A percentile compares a stretch with the other conserved stretches of the same genome.
These are phyloP conservation scores for Ascosphaera apis DNA, from an alignment of 2,329 filamentous ascomycete species.

Conservation along the genomic window DNA sequence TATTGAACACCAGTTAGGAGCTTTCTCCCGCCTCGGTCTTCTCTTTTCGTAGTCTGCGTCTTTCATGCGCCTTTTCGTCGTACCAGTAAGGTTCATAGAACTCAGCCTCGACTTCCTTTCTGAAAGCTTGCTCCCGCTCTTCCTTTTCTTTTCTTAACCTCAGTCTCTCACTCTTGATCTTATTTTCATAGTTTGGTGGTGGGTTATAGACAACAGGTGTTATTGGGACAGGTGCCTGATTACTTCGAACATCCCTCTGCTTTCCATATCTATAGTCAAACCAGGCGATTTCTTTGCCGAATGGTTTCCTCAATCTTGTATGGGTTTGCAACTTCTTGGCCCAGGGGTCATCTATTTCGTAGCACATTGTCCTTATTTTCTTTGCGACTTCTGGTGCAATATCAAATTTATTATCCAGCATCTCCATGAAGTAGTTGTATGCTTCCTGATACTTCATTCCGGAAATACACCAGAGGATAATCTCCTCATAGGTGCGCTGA, in stretches of 20 bases:
- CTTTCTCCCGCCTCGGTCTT: no score
- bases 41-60: no score
- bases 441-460: slow-evolving; percentile 14
- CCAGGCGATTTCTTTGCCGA: not conserved
- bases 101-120: no score
- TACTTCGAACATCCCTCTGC: not conserved
- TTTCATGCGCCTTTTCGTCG: no score
- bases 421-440: slow-evolving; percentile 17
- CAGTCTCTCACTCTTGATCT: not conserved
- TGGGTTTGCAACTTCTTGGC: slow-evolving; percentile 13
- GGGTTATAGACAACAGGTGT: not conserved
- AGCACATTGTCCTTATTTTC: slow-evolving; percentile 12
- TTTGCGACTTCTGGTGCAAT: slow-evolving; percentile 9
- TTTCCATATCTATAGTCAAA: not conserved
- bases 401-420: slow-evolving; percentile 11
- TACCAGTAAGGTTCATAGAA: no score
- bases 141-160: not conserved
- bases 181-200: not conserved
- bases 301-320: slow-evolving; percentile 8
- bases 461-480: slow-evolving; percentile 34
- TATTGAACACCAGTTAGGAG: no score
- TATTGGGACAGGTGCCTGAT: not conserved
- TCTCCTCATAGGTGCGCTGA: slow-evolving; percentile 35
- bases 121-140: no score
- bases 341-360: slow-evolving; percentile 11